A percentile compares a stretch with the other conserved stretches of the same genome.
phyloP scores from a whole-genome alignment of 192 early-diverging fungal species.

The Diversispora epigaea region DNA sequence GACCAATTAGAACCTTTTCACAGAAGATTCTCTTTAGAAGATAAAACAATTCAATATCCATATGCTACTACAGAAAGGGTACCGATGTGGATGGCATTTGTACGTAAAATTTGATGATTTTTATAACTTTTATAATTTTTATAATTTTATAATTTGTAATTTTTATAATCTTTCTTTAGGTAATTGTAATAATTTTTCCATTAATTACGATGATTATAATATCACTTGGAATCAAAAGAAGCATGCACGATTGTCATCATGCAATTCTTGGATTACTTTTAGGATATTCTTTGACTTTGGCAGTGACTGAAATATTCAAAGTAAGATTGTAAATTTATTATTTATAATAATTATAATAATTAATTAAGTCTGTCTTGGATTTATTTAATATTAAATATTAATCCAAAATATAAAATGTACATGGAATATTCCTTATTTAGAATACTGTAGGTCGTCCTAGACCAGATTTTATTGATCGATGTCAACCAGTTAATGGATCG shows the following conservation, averaged over 20 bases:
- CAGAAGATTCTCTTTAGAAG: conserved; percentile 68
- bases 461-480: conserved; percentile 54
- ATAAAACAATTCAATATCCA: conserved; percentile 68
- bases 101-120: conserved; percentile 19
- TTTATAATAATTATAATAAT: not conserved
- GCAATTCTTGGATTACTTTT: conserved; percentile 44
- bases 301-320: conserved; percentile 54
- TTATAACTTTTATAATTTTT: not conserved
- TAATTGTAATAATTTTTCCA: conserved; percentile 41
- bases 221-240: conserved; percentile 34
- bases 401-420: not conserved
- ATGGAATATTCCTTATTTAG: conserved; percentile 23
- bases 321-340: conserved; percentile 31
- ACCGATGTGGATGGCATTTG: conserved; percentile 42
- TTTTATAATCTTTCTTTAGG: conserved; percentile 27
- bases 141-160: not conserved
- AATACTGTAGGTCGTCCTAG: conserved; percentile 52
- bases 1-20: conserved; percentile 64
- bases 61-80: conserved; percentile 46
- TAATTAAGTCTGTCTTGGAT: no score
- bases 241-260: conserved; percentile 43
- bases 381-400: no score
- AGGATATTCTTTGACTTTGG: conserved; percentile 44
- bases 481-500: conserved; percentile 39
- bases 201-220: conserved; percentile 36